These are phyloP conservation scores for Tylopilus subfusipes DNA, from an alignment of 768 basidiomycete species.

Conservation along the genomic window DNA sequence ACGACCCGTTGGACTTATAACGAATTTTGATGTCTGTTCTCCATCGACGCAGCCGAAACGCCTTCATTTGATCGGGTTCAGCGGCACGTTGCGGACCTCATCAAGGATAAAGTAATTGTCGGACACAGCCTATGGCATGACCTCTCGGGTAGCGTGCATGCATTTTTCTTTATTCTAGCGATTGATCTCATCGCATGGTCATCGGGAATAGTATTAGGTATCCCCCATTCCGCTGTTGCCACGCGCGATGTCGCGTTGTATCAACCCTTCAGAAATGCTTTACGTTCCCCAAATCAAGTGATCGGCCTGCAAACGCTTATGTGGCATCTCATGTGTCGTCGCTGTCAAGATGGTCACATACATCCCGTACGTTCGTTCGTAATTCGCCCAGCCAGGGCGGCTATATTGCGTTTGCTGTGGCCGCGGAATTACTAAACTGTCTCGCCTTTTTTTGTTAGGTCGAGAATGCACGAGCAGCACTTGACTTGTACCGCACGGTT, in stretches of 20 bases:
- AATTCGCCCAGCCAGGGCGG: neutral
- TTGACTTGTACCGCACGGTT: constrained; percentile 54
- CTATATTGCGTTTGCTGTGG: constrained; percentile 1
- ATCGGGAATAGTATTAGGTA: constrained; percentile 59
- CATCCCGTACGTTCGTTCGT: constrained; percentile 56
- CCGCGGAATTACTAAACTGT: constrained; percentile 11
- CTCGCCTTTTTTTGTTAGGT: constrained; percentile 40
- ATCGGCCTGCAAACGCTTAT: constrained; percentile 75
- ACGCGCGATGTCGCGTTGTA: constrained; percentile 83
- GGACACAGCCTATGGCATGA: constrained; percentile 82
- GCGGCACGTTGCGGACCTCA: constrained; percentile 56
- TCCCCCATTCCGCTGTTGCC: constrained; percentile 72
- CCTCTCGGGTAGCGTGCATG: constrained; percentile 54
- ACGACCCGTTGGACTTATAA: neutral
- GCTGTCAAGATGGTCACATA: constrained; percentile 67
- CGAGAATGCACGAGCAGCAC: constrained; percentile 67
- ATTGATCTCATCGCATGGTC: constrained; percentile 13
- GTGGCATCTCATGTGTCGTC: constrained; percentile 79
- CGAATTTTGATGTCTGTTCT: neutral
- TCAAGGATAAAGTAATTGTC: constrained; percentile 68
- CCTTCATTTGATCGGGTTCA: constrained; percentile 64
- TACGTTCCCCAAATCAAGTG: constrained; percentile 62
- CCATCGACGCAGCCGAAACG: constrained; percentile 30
- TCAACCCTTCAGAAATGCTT: constrained; percentile 70
- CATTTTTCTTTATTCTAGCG: neutral